Conservation (phyloP, 495 filamentous ascomycete species). For the Bacidia rubella region DNA sequence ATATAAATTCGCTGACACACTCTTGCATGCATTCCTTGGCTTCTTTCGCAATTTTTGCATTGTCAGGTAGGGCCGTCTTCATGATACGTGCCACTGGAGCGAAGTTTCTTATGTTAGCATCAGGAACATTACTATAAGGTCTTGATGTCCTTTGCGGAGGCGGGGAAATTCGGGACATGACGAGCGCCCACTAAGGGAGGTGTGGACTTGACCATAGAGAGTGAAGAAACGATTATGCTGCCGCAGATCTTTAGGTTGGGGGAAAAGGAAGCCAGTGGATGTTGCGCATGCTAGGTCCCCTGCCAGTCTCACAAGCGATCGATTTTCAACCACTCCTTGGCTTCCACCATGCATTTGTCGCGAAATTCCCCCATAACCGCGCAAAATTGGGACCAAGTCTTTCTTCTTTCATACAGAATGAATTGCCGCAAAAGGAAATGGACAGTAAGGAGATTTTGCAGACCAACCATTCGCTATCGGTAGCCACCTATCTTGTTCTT, state of each 20-base stretch:
- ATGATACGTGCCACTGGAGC: conserved; percentile 96
- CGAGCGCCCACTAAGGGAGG: conserved; percentile 24
- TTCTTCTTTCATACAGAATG: conserved; percentile 21
- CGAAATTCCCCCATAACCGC: conserved; percentile 28
- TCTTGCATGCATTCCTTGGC: conserved; percentile 99
- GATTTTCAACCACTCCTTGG: conserved; percentile 30
- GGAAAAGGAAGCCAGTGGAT: conserved; percentile 18
- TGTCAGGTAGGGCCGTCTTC: conserved; percentile 93
- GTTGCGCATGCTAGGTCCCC: conserved; percentile 20
- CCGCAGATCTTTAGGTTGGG: conserved; percentile 26
- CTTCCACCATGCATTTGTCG: conserved; percentile 22
- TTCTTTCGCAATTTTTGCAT: conserved; percentile 98
- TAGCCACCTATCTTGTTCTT: conserved; percentile 98
- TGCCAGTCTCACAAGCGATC: conserved; percentile 30
- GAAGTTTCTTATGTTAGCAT: conserved; percentile 85
- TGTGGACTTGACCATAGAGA: conserved; percentile 23
- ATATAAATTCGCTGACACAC: conserved; percentile 99
- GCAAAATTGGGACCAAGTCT: conserved; percentile 24
- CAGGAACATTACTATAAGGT: conserved; percentile 30
- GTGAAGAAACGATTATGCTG: conserved; percentile 24
- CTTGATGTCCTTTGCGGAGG: conserved; percentile 16
- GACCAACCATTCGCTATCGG: conserved; percentile 99
- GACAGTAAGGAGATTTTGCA: conserved; percentile 22
- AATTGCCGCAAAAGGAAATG: conserved; percentile 37
- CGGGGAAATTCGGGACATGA: conserved; percentile 31